Base-by-base conservation (phyloP, 257 asterid genomes). In the Linderniella brevidens region DNA sequence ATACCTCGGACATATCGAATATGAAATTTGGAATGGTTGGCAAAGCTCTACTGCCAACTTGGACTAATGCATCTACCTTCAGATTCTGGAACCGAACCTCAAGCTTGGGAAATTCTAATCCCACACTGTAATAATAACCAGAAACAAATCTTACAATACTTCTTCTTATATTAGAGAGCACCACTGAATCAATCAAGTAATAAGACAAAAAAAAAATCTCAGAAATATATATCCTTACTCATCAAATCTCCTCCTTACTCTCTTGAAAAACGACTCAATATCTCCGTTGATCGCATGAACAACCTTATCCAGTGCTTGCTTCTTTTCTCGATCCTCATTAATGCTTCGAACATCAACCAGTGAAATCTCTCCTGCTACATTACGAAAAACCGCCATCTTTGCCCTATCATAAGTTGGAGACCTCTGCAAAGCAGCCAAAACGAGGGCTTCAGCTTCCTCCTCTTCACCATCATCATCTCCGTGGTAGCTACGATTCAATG, bases 181-280 rank as follows among this genome's bases (percentile, higher is more conserved):
- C 47, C 47, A 42, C 15, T 42, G n/a, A n/a, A 42, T 42, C 13
- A n/a, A 9, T 15, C 9, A 9, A 16, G 4, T n/a, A n/a, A 4
- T 44, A 25, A 6, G 32, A 25, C 32, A 25, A 25, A 17, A 46
- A 17, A 13, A 1, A 15, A 17, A 11, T 32, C 4, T 13, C 36
- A 39, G 43, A 39, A 39, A 39, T 9, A 39, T 10, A 39, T 39
- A 25, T 25, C 32, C 96, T 76, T 72, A 85, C 96, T 62, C 73
- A 53, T 78, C 86, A 50, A 85, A 85, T 85, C 96, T 73, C 60
- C 54, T 66, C 71, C 84, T 76, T 46, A 78, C 92, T 66, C 82
- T 76, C 17, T 19, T 15, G 48, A 81, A 78, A 59, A 81, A 72
- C 56, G 63, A 48, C 64, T 72, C 88, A 17, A 65, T 50, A 54